Conservation (phyloP, 23 red algal species). For the Gracilariopsis chorda region DNA sequence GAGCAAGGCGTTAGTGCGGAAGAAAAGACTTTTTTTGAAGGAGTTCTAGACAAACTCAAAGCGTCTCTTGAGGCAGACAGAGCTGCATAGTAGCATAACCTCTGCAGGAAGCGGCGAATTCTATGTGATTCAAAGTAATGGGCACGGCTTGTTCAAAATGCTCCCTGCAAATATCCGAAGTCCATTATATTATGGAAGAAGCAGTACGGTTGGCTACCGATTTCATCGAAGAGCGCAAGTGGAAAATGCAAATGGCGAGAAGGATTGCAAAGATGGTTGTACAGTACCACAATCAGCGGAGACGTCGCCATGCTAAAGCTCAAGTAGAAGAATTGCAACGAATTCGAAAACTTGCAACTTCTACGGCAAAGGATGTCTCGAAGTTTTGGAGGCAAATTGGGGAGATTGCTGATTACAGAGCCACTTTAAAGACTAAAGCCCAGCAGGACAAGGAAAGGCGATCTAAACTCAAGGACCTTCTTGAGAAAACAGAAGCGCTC, state of each 20-base stretch:
- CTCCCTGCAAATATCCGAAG: no score
- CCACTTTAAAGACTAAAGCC: constrained; percentile 17
- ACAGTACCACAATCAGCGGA: constrained; percentile 48
- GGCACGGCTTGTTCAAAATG: no score
- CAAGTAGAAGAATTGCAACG: constrained; percentile 46
- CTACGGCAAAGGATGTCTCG: constrained; percentile 67
- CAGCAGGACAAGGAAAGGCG: constrained; percentile 22
- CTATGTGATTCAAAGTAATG: no score
- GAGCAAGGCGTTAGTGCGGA: no score
- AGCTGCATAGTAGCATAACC: no score
- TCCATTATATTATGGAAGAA: constrained; percentile 92
- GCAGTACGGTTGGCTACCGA: constrained; percentile 85
- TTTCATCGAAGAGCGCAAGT: constrained; percentile 89
- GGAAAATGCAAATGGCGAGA: constrained; percentile 74
- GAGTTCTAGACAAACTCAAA: no score
- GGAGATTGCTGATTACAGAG: constrained; percentile 46
- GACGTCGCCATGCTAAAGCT: constrained; percentile 30
- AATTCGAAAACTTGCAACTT: constrained; percentile 24
- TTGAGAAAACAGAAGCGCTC: constrained; percentile 58
- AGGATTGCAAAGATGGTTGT: constrained; percentile 49
- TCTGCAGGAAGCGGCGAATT: no score
- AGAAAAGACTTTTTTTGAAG: no score
- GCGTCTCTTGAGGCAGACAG: no score
- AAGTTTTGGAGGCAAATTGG: constrained; percentile 89
- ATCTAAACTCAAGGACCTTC: constrained; percentile 47